Conservation (phyloP, 805 yeast species). For the Brettanomyces naardenensis region DNA sequence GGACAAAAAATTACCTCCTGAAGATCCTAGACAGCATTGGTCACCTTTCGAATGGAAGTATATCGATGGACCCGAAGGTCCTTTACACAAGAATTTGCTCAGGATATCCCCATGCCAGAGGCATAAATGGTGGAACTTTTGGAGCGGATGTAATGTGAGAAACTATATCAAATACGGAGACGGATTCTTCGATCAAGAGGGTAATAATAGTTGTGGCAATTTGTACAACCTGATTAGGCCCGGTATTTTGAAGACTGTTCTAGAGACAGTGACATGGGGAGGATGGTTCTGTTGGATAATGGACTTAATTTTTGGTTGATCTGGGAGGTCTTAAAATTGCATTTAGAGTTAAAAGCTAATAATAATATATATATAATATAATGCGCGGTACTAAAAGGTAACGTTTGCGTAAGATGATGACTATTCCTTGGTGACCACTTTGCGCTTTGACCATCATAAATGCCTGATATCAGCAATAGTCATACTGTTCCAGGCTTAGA, state of each 20-base stretch:
- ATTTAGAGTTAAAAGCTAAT: too few species aligned
- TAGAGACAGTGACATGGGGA: slow-evolving; percentile 34
- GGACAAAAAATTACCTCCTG: slow-evolving; percentile 54
- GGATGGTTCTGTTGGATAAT: slow-evolving; percentile 37
- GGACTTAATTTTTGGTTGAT: slow-evolving; percentile 32
- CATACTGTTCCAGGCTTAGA: too few species aligned
- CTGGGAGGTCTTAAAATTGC: not conserved
- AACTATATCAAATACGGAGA: slow-evolving; percentile 70
- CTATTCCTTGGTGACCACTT: too few species aligned
- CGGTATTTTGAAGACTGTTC: slow-evolving; percentile 20
- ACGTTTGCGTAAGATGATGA: not conserved
- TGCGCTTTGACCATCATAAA: too few species aligned
- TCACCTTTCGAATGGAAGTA: slow-evolving; percentile 85
- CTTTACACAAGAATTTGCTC: slow-evolving; percentile 66
- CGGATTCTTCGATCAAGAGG: slow-evolving; percentile 77
- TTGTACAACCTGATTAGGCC: slow-evolving; percentile 18
- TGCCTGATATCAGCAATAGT: too few species aligned
- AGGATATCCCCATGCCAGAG: slow-evolving; percentile 74
- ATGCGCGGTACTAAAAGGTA: not conserved
- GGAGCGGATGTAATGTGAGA: slow-evolving; percentile 76
- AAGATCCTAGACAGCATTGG: slow-evolving; percentile 78
- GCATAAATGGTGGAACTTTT: slow-evolving; percentile 87
- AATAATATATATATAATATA: not conserved
- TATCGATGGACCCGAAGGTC: slow-evolving; percentile 92
- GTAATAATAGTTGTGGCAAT: slow-evolving; percentile 66